Base-by-base conservation (phyloP, 2,329 filamentous ascomycete species). In the Phoma herbarum region DNA sequence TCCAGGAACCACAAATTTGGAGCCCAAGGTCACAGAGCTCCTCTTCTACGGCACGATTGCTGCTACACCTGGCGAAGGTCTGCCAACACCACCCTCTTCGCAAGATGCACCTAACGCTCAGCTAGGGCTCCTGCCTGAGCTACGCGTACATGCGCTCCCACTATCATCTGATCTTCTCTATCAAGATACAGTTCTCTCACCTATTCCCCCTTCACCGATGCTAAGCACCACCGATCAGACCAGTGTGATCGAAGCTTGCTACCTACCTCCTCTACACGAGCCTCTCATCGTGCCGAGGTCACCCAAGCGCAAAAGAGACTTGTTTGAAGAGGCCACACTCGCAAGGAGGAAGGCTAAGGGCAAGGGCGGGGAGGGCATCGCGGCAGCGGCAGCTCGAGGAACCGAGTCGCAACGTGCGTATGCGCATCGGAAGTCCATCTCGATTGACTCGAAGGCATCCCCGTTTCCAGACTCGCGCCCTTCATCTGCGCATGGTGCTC, bases 251-350 rank as follows among this genome's bases (percentile, higher is more conserved):
- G 76, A 77, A 14, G 69, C 72, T 9, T 73, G 73, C 16, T 78
- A 78, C 37, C 66, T 78, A 0, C 66, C 74, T 3, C 52, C 70
- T 10, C 55, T 71, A 25, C 62, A 73, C 52, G 57, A 68, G 7
- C 59, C 69, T 5, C 67, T 68, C 1, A 16, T 22, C 3, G 59
- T 71, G 0, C 69, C 73, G 0, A 50, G 46, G 8, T 71, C 68
- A 7, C 69, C 74, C 11, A 84, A 82, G 63, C 76, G 80, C 16
- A 80, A 78, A 52, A 77, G 75, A 22, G 76, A 80, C 31, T 68
- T 83, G 4, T 83, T 84, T 49, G 80, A 84, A 46, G 78, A 81
- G 65, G 82, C 82, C 4, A 74, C 76, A 1, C 74, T 80, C 45
- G 77, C 77, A 3, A 75, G 77, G 3, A 77, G 74, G 46, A 79